These are phyloP conservation scores for Elsinoe ampelina DNA, from an alignment of 2,329 filamentous ascomycete species.

Conservation along the genomic window DNA sequence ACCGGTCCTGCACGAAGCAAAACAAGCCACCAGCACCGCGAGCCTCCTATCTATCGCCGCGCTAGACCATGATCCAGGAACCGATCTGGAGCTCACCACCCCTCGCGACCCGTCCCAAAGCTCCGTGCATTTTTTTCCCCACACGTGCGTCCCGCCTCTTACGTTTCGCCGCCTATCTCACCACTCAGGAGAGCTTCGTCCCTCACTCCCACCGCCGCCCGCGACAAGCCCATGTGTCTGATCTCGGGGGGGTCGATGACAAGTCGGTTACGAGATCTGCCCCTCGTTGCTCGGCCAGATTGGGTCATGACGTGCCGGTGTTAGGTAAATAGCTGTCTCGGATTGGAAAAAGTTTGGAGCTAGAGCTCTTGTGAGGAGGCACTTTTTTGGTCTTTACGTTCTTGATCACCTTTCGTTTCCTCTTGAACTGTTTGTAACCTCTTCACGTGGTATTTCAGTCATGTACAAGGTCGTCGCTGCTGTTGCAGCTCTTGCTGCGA, in stretches of 20 bases:
- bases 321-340: conserved; percentile 16
- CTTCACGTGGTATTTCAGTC: not conserved
- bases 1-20: not conserved
- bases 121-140: not conserved
- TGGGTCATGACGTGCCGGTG: conserved; percentile 14
- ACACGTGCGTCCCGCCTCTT: not conserved
- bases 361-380: conserved; percentile 1
- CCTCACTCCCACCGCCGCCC: not conserved
- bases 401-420: not conserved
- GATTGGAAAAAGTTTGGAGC: not conserved
- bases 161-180: conserved; percentile 1
- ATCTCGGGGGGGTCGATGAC: not conserved
- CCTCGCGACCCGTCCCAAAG: not conserved
- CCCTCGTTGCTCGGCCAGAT: conserved; percentile 1
- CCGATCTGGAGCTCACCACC: not conserved
- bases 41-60: not conserved
- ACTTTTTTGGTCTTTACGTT: conserved; percentile 1
- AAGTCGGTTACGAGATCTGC: conserved; percentile 10
- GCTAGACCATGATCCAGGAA: conserved; percentile 11
- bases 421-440: not conserved
- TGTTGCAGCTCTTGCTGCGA: conserved; percentile 37
- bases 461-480: conserved; percentile 20
- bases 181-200: not conserved
- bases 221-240: not conserved
- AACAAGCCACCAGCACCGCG: not conserved